phyloP scores from a whole-genome alignment of 148 eudicot species.

The Hydrangea macrophylla region DNA sequence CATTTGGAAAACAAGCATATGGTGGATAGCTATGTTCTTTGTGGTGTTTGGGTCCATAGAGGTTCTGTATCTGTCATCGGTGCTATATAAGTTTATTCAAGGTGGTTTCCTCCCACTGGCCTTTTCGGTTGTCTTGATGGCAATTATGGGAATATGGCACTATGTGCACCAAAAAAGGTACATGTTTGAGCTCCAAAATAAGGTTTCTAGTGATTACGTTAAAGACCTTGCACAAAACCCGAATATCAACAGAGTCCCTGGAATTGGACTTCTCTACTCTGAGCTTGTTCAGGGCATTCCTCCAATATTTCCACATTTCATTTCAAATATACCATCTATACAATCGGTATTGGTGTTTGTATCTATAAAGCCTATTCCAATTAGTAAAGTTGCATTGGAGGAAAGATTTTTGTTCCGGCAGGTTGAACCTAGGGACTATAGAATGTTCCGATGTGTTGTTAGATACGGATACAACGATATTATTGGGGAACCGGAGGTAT shows the following conservation, averaged over 20 bases:
- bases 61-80: conserved; percentile 25
- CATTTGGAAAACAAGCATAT: conserved; percentile 33
- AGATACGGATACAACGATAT: conserved; percentile 45
- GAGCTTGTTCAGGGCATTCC: conserved; percentile 47
- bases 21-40: conserved; percentile 23
- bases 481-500: conserved; percentile 22
- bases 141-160: conserved; percentile 39
- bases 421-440: conserved; percentile 23
- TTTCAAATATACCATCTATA: conserved; percentile 31
- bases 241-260: conserved; percentile 25
- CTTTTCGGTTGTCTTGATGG: conserved; percentile 23
- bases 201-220: conserved; percentile 29
- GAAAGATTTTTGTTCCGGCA: conserved; percentile 38
- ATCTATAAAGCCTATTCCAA: conserved; percentile 31
- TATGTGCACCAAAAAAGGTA: conserved; percentile 28
- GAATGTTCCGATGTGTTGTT: conserved; percentile 35
- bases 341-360: conserved; percentile 33
- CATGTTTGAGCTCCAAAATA: conserved; percentile 30
- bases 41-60: conserved; percentile 21
- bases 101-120: conserved; percentile 40
- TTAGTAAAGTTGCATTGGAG: conserved; percentile 26
- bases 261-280: conserved; percentile 38
- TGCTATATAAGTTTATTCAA: conserved; percentile 26
- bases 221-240: conserved; percentile 18
- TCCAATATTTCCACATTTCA: conserved; percentile 36